phyloP scores from a whole-genome alignment of 495 filamentous ascomycete species.

The Penicillium angulare region DNA sequence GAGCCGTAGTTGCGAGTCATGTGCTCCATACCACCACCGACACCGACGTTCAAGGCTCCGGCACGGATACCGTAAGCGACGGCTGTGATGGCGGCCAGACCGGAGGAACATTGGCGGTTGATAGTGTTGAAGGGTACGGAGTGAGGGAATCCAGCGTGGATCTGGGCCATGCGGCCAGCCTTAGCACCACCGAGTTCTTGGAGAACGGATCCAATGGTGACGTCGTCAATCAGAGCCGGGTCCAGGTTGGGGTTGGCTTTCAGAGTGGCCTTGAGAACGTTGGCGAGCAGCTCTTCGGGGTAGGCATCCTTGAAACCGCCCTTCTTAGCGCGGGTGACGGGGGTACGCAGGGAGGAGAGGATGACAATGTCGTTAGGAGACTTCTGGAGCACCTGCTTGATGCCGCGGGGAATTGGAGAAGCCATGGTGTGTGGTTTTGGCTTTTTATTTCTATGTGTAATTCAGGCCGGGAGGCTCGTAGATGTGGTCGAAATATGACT shows the following conservation, averaged over 20 bases:
- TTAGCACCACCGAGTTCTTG: constrained; percentile 89
- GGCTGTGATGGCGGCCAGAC: constrained; percentile 69
- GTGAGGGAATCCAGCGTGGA: constrained; percentile 74
- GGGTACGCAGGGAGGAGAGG: constrained; percentile 82
- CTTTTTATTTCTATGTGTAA: not conserved
- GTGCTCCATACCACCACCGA: constrained; percentile 89
- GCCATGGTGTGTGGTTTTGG: constrained; percentile 39
- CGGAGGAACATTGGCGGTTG: constrained; percentile 82
- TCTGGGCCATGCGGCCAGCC: constrained; percentile 86
- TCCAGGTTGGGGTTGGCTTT: constrained; percentile 72
- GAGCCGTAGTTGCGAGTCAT: constrained; percentile 90
- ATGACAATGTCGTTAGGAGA: constrained; percentile 81
- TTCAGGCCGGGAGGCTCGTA: not conserved
- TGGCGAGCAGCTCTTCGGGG: constrained; percentile 81
- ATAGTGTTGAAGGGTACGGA: constrained; percentile 76
- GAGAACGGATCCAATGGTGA: constrained; percentile 83
- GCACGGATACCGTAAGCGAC: constrained; percentile 69
- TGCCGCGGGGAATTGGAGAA: constrained; percentile 58
- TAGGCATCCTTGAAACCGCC: constrained; percentile 85
- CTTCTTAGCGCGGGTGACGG: constrained; percentile 77
- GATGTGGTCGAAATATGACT: not conserved
- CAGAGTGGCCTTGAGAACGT: constrained; percentile 80
- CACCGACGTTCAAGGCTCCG: constrained; percentile 71
- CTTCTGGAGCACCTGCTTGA: constrained; percentile 77
- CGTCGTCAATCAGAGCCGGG: constrained; percentile 70